Conservation (phyloP, 495 filamentous ascomycete genomes). For the Neurospora tetraspora region DNA sequence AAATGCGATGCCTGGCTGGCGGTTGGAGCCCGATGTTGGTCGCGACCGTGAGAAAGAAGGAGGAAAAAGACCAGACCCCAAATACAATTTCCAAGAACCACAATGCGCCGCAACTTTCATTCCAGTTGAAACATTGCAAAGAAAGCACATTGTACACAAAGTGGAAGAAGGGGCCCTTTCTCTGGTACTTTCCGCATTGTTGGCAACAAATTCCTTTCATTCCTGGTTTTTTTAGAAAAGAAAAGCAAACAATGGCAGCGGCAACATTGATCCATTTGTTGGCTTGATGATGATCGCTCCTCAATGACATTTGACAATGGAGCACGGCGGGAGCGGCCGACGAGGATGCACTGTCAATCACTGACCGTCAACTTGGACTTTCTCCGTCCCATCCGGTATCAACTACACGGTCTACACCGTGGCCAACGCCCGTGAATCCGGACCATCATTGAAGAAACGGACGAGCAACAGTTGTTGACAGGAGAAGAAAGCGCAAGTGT, state of each 20-base stretch:
- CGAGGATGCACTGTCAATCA: background rate
- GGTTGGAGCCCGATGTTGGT: background rate
- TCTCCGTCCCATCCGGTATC: background rate
- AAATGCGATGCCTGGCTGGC: background rate
- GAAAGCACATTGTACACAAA: background rate
- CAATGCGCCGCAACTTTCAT: background rate
- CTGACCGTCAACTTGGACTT: background rate
- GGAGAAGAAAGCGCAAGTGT: background rate
- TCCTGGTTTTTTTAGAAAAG: background rate
- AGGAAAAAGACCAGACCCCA: conserved; percentile 6
- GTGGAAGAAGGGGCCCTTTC: background rate
- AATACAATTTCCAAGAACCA: background rate
- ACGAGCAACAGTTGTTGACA: background rate
- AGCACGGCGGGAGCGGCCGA: background rate
- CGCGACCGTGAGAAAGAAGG: background rate
- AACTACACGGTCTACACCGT: background rate
- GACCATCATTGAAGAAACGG: background rate
- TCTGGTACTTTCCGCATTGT: background rate
- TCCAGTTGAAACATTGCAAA: background rate
- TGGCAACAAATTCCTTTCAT: background rate
- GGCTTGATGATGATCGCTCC: background rate
- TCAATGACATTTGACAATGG: background rate
- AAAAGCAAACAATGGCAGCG: background rate
- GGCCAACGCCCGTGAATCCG: background rate
- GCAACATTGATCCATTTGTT: background rate